A percentile compares a stretch with the other conserved stretches of the same genome.
These are phyloP conservation scores for Talaromyces sp. DNA, from an alignment of 2,329 filamentous ascomycete genomes.

Conservation along the genomic window DNA sequence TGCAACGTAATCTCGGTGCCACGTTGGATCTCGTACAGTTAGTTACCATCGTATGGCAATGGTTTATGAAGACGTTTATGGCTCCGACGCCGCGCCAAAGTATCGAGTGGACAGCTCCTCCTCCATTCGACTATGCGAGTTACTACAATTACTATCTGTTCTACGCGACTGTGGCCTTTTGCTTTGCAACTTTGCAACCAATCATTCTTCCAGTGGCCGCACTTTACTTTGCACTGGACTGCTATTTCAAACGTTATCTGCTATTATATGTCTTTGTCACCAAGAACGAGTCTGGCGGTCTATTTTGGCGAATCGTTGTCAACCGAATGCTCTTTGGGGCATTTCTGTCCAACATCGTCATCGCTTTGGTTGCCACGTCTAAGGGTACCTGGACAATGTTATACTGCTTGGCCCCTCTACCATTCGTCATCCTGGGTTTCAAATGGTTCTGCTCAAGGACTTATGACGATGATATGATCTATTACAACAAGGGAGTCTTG, in stretches of 20 bases:
- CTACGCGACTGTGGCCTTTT: slow-evolving; percentile 84
- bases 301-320: slow-evolving; percentile 87
- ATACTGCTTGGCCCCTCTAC: slow-evolving; percentile 67
- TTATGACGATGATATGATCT: slow-evolving; percentile 78
- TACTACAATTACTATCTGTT: slow-evolving; percentile 99
- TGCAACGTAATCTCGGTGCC: slow-evolving; percentile 89
- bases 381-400: slow-evolving; percentile 65
- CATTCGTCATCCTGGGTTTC: slow-evolving; percentile 74
- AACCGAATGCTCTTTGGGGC: slow-evolving; percentile 86
- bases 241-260: slow-evolving; percentile 90
- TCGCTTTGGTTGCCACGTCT: slow-evolving; percentile 71
- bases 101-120: slow-evolving; percentile 89
- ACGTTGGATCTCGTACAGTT: slow-evolving; percentile 91
- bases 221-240: slow-evolving; percentile 83
- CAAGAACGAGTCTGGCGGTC: slow-evolving; percentile 91
- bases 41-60: slow-evolving; percentile 78
- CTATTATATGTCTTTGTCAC: slow-evolving; percentile 93
- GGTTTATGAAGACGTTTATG: slow-evolving; percentile 77
- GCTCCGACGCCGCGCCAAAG: slow-evolving; percentile 84
- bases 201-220: slow-evolving; percentile 81
- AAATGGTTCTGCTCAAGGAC: slow-evolving; percentile 75
- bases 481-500: slow-evolving; percentile 67
- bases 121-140: slow-evolving; percentile 86
- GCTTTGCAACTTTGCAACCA: slow-evolving; percentile 80
- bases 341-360: slow-evolving; percentile 73